Percentiles rank a stretch among this genome's conserved stretches.
Evolutionary conservation across 106 monocot genomes (phyloP).

Genomic region (Amphibolis antarctica): DNA sequence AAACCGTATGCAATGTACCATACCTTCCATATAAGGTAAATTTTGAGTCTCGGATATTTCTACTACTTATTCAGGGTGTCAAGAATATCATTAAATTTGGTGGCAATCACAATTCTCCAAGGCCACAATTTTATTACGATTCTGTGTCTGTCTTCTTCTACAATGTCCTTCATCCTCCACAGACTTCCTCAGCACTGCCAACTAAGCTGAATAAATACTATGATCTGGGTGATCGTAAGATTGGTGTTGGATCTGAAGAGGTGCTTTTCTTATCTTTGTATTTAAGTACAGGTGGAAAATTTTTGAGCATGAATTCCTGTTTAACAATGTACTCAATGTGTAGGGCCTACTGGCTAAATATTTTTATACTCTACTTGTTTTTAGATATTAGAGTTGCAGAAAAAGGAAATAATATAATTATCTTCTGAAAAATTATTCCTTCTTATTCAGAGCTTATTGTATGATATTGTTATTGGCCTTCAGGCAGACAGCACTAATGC

Average conservation of each 20-base stretch:
- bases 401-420: no score
- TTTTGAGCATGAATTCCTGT: no score
- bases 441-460: conserved; percentile 55
- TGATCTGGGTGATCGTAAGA: conserved; percentile 57
- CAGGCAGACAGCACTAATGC: conserved; percentile 34
- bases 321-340: no score
- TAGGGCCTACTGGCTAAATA: no score
- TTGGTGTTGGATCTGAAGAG: conserved; percentile 63
- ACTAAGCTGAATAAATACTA: conserved; percentile 72
- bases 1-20: neutral
- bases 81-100: conserved; percentile 97
- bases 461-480: conserved; percentile 68
- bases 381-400: no score
- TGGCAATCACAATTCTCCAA: conserved; percentile 89
- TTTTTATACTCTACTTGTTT: no score
- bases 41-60: neutral
- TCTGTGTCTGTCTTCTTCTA: conserved; percentile 98
- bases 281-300: neutral
- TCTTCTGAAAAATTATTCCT: no score
- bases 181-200: conserved; percentile 41
- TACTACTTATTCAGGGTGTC: conserved; percentile 54
- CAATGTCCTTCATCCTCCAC: conserved; percentile 88
- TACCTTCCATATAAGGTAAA: no score
- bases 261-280: conserved; percentile 27
- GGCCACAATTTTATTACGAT: conserved; percentile 94